Evolutionary conservation across 768 basidiomycete species (phyloP), one percentile per base, ranked within the genome.

Genomic region (Agrocybe praecox): DNA sequence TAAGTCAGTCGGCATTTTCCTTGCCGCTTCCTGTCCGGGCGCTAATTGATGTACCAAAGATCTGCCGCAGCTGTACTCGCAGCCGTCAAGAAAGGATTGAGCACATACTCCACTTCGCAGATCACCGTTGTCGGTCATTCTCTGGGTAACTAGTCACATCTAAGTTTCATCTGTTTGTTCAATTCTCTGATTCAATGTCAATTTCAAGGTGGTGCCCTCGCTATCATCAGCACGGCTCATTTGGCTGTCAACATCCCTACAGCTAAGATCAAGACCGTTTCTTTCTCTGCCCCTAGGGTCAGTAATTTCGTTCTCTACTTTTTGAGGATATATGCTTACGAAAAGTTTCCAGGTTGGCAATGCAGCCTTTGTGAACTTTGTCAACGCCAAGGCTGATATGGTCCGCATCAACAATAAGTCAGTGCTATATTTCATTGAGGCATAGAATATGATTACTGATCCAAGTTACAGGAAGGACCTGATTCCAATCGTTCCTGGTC

Each of bases 331-430:
- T 17, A 34, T 49, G 10, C 24, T 34, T n/a, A 49, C 10, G 9
- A 14, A 5, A 29, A 18, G 23, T 43, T 5, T 34, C 6, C 32
- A 78, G 77, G 77, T 77, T 18, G 84, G 86, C 6, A 86, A 87
- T 65, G 76, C 77, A 59, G 81, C 72, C 1, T 89, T 86, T 60
- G 85, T 84, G 0, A 62, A 84, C 63, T 84, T 81, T 62, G 79
- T 85, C 40, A 83, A 86, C 59, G 71, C 77, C 2, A 68, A 80
- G 49, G 22, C 75, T 19, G 58, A 74, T 17, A 60, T 87, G 58
- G 82, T 78, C 1, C 85, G 82, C 62, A 80, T 89, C 62, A 87
- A 84, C 64, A 87, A 89, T 69, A 74, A 67, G 76, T 74, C 40
- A 29, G 67, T 58, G 1, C 24, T 26, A 10, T n/a, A 26, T 4